A percentile compares a stretch with the other conserved stretches of the same genome.
Evolutionary conservation across 1,139 yeast genomes (phyloP).

Genomic region (Suhomyces choctaworum): DNA sequence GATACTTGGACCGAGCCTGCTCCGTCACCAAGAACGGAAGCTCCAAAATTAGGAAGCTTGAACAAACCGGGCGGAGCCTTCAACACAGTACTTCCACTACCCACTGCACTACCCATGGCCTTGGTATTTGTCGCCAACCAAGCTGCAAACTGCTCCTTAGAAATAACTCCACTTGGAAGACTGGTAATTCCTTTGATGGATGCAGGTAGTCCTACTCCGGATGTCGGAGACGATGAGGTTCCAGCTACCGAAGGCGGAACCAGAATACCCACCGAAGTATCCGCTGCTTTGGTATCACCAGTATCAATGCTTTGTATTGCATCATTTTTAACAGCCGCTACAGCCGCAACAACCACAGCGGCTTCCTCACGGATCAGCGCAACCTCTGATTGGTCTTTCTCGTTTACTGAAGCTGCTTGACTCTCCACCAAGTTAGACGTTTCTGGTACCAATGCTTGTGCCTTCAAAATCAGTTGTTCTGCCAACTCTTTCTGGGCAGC

Average conservation of each 20-base stretch:
- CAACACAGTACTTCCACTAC: neutral
- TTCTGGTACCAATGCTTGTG: neutral
- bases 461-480: conserved; percentile 1
- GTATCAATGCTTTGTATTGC: neutral
- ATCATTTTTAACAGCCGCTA: neutral
- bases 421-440: no score
- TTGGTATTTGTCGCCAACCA: conserved; percentile 9
- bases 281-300: neutral
- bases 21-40: conserved; percentile 1
- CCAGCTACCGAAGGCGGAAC: neutral
- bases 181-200: conserved; percentile 3
- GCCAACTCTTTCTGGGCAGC: conserved; percentile 1
- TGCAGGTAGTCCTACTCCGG: neutral
- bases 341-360: neutral
- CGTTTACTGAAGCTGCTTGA: no score
- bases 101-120: conserved; percentile 4
- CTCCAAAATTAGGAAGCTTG: conserved; percentile 1
- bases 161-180: conserved; percentile 5
- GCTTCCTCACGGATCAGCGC: no score
- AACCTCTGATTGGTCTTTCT: no score
- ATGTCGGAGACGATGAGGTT: neutral
- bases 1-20: neutral
- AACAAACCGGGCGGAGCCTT: conserved; percentile 5
- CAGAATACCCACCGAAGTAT: neutral
- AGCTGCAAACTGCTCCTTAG: conserved; percentile 8